Base-by-base conservation (phyloP, 768 basidiomycete species). In the Pulveroboletus sp. region DNA sequence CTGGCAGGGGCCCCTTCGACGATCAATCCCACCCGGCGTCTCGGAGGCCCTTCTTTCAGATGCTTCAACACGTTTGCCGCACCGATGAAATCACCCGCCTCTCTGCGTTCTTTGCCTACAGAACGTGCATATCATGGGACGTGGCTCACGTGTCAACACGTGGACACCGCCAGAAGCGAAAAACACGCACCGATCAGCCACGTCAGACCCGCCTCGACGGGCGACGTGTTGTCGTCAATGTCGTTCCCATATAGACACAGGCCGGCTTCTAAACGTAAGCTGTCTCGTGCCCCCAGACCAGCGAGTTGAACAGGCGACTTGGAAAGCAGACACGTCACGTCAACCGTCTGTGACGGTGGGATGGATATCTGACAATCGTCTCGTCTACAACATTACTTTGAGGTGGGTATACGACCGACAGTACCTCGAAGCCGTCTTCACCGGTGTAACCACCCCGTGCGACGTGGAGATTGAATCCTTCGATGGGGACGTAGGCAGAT, bases 191-290 rank as follows among this genome's bases (percentile, higher is more conserved):
- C 89, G 43, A 99, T 92, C 24, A 98, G 82, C 96, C 95, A 98
- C 0, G 78, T 78, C 40, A 99, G 73, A 9, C 87, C 94, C 3
- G 92, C 96, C 69, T 98, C 95, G 3, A 96, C 82, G 0, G 93
- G 91, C 1, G 82, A 82, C 3, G 86, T 90, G 39, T 73, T 73
- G 69, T 98, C 94, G 65, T 94, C 87, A 14, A 98, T 72, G 60
- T 98, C 95, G 57, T 91, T 84, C 0, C 96, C 96, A 63, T 98
- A 96, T 30, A 99, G 73, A 68, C 95, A 98, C 83, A 98, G 86
- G 10, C 95, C 95, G 0, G 95, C 95, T 69, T 98, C 96, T 37
- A 98, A 74, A 21, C 95, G 81, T n/a, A 99, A 72, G 55, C 87
- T 91, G 65, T 98, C 96, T 33, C 96, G 79, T 4, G 94, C 91